Evolutionary conservation across 176 grass and related monocot species (phyloP).

Genomic region (Pharus latifolius): DNA sequence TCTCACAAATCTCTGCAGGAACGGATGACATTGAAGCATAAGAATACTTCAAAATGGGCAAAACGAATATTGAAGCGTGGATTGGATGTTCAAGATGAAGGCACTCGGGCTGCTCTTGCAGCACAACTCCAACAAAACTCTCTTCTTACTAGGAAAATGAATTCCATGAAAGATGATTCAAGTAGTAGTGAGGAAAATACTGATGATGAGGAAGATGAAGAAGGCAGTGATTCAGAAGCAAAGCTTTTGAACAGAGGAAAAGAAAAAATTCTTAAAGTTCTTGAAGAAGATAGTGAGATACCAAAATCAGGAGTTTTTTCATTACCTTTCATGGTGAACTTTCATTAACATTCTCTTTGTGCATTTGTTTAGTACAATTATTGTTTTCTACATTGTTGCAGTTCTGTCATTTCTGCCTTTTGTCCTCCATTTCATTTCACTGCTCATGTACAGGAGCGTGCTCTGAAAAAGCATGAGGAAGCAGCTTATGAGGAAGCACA

Average conservation of each 20-base stretch:
- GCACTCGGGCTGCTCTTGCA: constrained; percentile 68
- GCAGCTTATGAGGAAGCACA: constrained; percentile 64
- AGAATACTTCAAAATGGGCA: constrained; percentile 88
- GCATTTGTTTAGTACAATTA: constrained; percentile 5
- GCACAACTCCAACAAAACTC: constrained; percentile 70
- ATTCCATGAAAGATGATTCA: constrained; percentile 59
- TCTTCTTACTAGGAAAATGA: constrained; percentile 88
- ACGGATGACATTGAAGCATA: constrained; percentile 84
- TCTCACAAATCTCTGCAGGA: constrained; percentile 42
- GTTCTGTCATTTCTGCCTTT: not conserved
- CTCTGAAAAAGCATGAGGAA: constrained; percentile 71
- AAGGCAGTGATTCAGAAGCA: constrained; percentile 19
- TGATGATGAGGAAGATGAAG: constrained; percentile 48
- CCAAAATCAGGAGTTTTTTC: constrained; percentile 66
- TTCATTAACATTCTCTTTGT: not conserved
- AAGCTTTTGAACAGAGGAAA: constrained; percentile 68
- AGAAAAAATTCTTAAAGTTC: constrained; percentile 55
- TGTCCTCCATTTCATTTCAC: not conserved
- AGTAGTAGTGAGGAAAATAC: constrained; percentile 70
- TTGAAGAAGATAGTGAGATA: constrained; percentile 48
- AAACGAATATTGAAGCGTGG: constrained; percentile 77
- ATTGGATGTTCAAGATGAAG: constrained; percentile 75
- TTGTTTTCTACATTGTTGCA: not conserved
- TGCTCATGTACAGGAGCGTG: constrained; percentile 53
- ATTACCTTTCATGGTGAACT: constrained; percentile 85